A percentile compares a stretch with the other conserved stretches of the same genome.
phyloP scores from a whole-genome alignment of 768 basidiomycete genomes.

The Hygrocybe coccinea region DNA sequence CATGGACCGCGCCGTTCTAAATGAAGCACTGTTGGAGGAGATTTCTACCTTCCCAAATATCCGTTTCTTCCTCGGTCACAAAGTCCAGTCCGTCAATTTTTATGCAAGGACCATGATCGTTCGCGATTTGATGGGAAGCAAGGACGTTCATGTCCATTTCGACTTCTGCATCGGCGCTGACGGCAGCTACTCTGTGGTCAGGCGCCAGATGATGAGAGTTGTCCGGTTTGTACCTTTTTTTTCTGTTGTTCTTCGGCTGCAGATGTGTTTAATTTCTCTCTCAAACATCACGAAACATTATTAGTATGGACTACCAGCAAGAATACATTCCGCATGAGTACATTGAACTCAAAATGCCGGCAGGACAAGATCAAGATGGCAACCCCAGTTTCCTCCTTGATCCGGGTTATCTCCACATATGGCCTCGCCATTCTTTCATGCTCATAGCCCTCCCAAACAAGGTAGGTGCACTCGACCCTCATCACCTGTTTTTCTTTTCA shows the following conservation, averaged over 20 bases:
- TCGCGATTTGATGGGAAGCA: slow-evolving; percentile 40
- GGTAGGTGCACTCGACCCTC: slow-evolving; percentile 45
- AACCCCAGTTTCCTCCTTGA: slow-evolving; percentile 76
- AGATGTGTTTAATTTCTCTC: slow-evolving; percentile 17
- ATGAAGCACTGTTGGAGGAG: slow-evolving; percentile 78
- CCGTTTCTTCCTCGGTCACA: slow-evolving; percentile 73
- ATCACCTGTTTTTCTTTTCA: slow-evolving; percentile 17
- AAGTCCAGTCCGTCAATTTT: slow-evolving; percentile 74
- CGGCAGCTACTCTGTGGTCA: slow-evolving; percentile 87
- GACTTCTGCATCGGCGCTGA: slow-evolving; percentile 89
- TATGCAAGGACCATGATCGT: slow-evolving; percentile 53
- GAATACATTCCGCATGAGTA: slow-evolving; percentile 95
- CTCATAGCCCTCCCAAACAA: slow-evolving; percentile 97
- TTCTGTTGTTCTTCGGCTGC: slow-evolving; percentile 12
- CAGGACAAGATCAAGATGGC: slow-evolving; percentile 58
- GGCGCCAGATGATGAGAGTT: slow-evolving; percentile 93
- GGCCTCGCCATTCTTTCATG: slow-evolving; percentile 99
- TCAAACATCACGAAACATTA: slow-evolving; percentile 28
- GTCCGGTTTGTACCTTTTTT: slow-evolving; percentile 58
- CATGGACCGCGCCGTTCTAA: slow-evolving; percentile 83
- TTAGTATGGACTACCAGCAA: slow-evolving; percentile 91
- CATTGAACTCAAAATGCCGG: slow-evolving; percentile 92
- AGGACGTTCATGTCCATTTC: slow-evolving; percentile 49
- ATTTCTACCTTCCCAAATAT: slow-evolving; percentile 60
- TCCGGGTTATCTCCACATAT: slow-evolving; percentile 96